Evolutionary conservation across 495 filamentous ascomycete species (phyloP), one percentile per base, ranked within the genome.

Genomic region (Xylaria flabelliformis): DNA sequence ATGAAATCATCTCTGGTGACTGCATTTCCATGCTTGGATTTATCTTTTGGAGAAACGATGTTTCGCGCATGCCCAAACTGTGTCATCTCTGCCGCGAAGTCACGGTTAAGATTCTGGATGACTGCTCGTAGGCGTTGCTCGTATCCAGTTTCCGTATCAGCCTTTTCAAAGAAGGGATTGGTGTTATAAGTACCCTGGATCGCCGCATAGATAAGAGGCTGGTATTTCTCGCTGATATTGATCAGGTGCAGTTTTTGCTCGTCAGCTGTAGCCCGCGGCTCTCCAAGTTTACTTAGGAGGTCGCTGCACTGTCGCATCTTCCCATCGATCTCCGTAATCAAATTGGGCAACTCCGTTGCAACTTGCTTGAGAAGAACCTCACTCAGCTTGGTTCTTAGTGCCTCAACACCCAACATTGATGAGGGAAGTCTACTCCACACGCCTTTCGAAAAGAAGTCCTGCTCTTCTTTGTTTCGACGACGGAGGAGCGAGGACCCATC

Each of bases 281-380:
- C 72, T 0, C 90, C 90, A 4, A 92, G 83, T 64, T 80, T 80
- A 7, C 74, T 68, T 0, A 91, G 78, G 29, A 75, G 73, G 4
- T 13, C 44, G 4, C 74, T 55, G 63, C 83, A 84, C 0, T 73
- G 75, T 6, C 70, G 69, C 46, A 80, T 70, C 29, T 83, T 85
- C 0, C 56, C 63, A 32, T 87, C 76, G 12, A 92, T 88, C 41
- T 92, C 90, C 1, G 78, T 62, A n/a, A 90, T 82, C 29, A 94
- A 70, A 17, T 80, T 83, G 0, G 90, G 91, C 3, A 93, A 84
- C 67, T 91, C 85, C 1, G 72, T 42, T 0, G 80, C 77, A 61
- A 93, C 90, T 41, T 92, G 89, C 0, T 74, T 73, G 1, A 88
- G 78, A 0, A 93, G 83, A 2, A 93, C 74, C 1, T 82, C 82